Conservation (phyloP, 2,329 filamentous ascomycete genomes). For the Aspergillus sergii region DNA sequence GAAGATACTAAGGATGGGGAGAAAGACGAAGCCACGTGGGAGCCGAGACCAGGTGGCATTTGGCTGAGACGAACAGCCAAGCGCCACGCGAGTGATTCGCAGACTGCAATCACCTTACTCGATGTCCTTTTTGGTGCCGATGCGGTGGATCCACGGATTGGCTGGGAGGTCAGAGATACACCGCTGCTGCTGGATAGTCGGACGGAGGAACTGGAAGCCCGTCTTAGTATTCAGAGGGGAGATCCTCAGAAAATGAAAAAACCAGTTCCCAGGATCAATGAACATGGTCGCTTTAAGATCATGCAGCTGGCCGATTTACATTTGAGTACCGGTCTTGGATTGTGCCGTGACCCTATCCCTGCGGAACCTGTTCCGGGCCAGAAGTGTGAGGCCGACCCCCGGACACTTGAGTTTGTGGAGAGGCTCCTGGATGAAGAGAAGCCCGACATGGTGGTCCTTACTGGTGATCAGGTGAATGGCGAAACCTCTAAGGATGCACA, state of each 20-base stretch:
- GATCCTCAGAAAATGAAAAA: slow-evolving; percentile 65
- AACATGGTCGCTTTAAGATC: slow-evolving; percentile 95
- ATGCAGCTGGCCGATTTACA: slow-evolving; percentile 95
- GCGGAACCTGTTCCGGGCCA: slow-evolving; percentile 67
- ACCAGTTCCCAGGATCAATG: slow-evolving; percentile 74
- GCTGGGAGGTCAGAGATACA: slow-evolving; percentile 78
- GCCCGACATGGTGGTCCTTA: slow-evolving; percentile 87
- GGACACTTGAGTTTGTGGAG: slow-evolving; percentile 86
- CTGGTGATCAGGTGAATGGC: slow-evolving; percentile 93
- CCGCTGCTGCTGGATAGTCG: slow-evolving; percentile 70
- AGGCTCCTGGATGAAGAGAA: slow-evolving; percentile 87
- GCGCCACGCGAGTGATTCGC: slow-evolving; percentile 73
- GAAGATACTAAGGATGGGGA: slow-evolving; percentile 58
- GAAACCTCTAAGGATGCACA: slow-evolving; percentile 90
- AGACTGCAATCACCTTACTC: slow-evolving; percentile 73
- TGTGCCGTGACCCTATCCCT: slow-evolving; percentile 84
- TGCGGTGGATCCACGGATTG: slow-evolving; percentile 82
- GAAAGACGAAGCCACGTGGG: slow-evolving; percentile 61
- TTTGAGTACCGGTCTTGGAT: slow-evolving; percentile 83
- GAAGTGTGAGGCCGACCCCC: slow-evolving; percentile 85
- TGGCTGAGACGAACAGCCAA: slow-evolving; percentile 79
- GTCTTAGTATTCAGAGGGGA: slow-evolving; percentile 78
- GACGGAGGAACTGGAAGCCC: slow-evolving; percentile 65
- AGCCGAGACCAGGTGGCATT: slow-evolving; percentile 72
- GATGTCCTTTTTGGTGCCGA: slow-evolving; percentile 90